Evolutionary conservation across 352 stramenopile species (phyloP).

Genomic region (Plasmopara muralis): DNA sequence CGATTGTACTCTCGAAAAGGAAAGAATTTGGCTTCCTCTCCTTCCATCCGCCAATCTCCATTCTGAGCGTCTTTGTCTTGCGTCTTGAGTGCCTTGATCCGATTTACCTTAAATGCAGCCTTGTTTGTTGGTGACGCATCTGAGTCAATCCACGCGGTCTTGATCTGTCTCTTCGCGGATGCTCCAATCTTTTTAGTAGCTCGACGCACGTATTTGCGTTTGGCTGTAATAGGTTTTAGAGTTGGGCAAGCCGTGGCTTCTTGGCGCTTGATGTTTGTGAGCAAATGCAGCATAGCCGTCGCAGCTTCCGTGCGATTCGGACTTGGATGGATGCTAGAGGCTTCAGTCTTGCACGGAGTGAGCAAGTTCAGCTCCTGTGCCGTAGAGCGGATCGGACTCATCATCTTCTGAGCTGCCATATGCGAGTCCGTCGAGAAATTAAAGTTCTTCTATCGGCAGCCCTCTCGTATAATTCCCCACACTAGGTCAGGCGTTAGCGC

Average conservation of each 20-base stretch:
- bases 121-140: constrained; percentile 7
- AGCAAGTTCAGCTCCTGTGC: constrained; percentile 10
- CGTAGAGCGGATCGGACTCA: constrained; percentile 34
- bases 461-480: background rate
- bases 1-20: constrained; percentile 83
- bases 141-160: constrained; percentile 24
- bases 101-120: constrained; percentile 2
- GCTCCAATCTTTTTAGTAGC: constrained; percentile 45
- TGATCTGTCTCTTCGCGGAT: constrained; percentile 28
- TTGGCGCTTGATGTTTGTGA: constrained; percentile 24
- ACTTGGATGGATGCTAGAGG: constrained; percentile 52
- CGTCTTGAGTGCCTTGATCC: constrained; percentile 7
- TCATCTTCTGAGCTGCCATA: constrained; percentile 32
- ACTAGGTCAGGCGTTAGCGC: constrained; percentile 1
- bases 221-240: constrained; percentile 31
- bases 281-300: constrained; percentile 73
- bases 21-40: constrained; percentile 42
- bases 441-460: background rate
- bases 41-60: constrained; percentile 26
- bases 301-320: constrained; percentile 73
- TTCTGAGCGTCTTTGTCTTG: constrained; percentile 16
- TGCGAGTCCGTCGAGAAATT: background rate
- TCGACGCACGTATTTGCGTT: constrained; percentile 61
- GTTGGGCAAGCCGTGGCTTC: constrained; percentile 7
- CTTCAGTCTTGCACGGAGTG: constrained; percentile 19